Conservation (phyloP, 1,284 basidiomycete species). For the Garcileccinum viscosum region DNA sequence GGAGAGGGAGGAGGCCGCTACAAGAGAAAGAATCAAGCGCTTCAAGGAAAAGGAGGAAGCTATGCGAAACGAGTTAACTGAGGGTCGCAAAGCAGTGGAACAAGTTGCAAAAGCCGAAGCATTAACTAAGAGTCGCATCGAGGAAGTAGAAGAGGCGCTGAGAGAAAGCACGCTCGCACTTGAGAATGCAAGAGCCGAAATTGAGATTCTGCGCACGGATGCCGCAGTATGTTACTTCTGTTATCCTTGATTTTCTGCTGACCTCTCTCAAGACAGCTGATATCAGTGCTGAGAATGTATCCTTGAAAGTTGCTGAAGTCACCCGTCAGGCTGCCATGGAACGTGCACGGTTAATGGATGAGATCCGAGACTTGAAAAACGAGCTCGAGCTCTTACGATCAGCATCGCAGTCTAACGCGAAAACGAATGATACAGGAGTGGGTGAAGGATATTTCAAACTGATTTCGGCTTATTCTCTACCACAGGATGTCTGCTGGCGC, state of each 20-base stretch:
- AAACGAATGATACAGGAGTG: constrained; percentile 23
- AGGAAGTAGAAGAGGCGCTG: constrained; percentile 88
- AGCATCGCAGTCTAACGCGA: constrained; percentile 13
- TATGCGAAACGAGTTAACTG: constrained; percentile 71
- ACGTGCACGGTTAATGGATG: constrained; percentile 52
- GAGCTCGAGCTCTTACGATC: constrained; percentile 49
- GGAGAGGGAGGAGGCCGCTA: constrained; percentile 75
- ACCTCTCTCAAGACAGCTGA: constrained; percentile 31
- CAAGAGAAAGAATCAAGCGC: constrained; percentile 70
- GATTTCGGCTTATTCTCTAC: constrained; percentile 17
- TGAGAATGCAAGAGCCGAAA: constrained; percentile 91
- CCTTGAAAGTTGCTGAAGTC: constrained; percentile 43
- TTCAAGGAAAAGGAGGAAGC: constrained; percentile 80
- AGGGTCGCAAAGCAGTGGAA: constrained; percentile 70
- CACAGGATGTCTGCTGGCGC: constrained; percentile 39
- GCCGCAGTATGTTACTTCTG: constrained; percentile 61
- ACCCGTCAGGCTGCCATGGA: constrained; percentile 54
- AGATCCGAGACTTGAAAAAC: constrained; percentile 58
- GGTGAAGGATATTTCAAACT: constrained; percentile 18
- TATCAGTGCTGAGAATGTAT: constrained; percentile 34
- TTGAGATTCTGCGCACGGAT: constrained; percentile 83
- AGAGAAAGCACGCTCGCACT: constrained; percentile 87
- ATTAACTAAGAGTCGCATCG: constrained; percentile 65
- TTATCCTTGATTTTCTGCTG: constrained; percentile 4
- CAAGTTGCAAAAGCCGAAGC: constrained; percentile 67